Evolutionary conservation across 1,284 basidiomycete species (phyloP).

Genomic region (Cryptococcus hybrid): DNA sequence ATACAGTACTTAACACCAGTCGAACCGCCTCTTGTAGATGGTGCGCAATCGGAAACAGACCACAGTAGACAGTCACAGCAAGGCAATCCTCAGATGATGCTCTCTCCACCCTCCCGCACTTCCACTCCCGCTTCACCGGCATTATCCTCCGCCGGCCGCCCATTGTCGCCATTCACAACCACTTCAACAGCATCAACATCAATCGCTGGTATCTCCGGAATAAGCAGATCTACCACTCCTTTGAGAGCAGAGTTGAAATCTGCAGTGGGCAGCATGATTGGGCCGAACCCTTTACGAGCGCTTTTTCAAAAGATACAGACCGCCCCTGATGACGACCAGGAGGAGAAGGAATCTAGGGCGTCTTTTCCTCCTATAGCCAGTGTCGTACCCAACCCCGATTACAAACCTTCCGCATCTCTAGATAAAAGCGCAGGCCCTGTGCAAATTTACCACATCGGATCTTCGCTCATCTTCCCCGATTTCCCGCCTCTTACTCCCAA

Average conservation of each 20-base stretch:
- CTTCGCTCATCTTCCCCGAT: conserved; percentile 16
- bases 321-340: not conserved
- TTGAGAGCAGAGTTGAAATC: conserved; percentile 35
- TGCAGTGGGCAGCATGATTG: conserved; percentile 14
- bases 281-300: not conserved
- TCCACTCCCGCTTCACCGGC: conserved; percentile 16
- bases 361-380: not conserved
- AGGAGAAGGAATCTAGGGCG: not conserved
- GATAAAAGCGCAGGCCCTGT: not conserved
- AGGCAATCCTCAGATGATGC: conserved; percentile 12
- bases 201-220: not conserved
- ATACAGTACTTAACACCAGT: not conserved
- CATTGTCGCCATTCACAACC: conserved; percentile 17
- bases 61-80: no score
- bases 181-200: conserved; percentile 20
- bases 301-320: no score
- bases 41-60: no score
- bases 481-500: conserved; percentile 13
- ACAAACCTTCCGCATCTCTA: conserved; percentile 21
- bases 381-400: not conserved
- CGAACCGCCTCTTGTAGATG: conserved; percentile 5
- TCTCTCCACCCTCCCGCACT: conserved; percentile 23
- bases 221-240: conserved; percentile 33
- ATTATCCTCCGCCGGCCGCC: conserved; percentile 10
- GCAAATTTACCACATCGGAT: conserved; percentile 22